These are phyloP conservation scores for Eucalyptus polyanthemos DNA, from an alignment of 345 rosid genomes.

Conservation along the genomic window DNA sequence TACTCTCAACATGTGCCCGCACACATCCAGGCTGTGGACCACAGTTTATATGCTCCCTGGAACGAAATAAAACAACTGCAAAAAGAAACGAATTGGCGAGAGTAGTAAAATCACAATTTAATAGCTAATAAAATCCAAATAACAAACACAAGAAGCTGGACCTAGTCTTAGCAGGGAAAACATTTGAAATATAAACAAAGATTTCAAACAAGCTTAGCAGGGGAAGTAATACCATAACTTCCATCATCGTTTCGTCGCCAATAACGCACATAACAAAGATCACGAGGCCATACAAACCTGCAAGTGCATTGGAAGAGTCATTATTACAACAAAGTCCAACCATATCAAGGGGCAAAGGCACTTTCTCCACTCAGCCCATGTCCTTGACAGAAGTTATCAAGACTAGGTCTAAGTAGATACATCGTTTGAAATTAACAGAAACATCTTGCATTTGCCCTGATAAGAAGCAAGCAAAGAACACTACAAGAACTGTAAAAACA, in stretches of 20 bases:
- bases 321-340: background rate
- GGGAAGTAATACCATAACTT: constrained; percentile 63
- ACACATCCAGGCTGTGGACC: constrained; percentile 91
- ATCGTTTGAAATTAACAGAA: background rate
- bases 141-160: background rate
- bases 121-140: background rate
- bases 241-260: constrained; percentile 99
- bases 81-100: background rate
- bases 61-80: constrained; percentile 90
- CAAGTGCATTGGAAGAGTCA: background rate
- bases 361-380: background rate
- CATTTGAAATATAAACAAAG: background rate
- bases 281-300: constrained; percentile 99
- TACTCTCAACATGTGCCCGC: constrained; percentile 96
- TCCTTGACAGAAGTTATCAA: background rate
- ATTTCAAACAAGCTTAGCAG: background rate
- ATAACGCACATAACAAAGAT: constrained; percentile 96
- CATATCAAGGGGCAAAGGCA: background rate
- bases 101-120: background rate
- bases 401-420: background rate
- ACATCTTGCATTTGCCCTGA: background rate
- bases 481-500: background rate
- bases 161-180: background rate
- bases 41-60: constrained; percentile 93
- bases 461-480: background rate